These are phyloP conservation scores for Crassisporium funariophilum DNA, from an alignment of 768 basidiomycete genomes.

Conservation along the genomic window DNA sequence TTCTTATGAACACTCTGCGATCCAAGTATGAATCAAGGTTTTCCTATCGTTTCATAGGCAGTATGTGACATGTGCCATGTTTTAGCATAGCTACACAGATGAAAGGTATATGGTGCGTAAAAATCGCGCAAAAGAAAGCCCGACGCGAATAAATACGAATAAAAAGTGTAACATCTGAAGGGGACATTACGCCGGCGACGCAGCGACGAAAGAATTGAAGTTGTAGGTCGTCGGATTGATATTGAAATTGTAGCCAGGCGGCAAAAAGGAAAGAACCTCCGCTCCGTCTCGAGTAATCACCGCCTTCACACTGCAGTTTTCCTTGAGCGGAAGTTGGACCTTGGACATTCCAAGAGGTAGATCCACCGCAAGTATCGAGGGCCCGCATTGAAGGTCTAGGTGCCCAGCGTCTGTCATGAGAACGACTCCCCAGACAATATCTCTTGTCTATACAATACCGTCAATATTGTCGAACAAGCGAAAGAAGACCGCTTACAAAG, in stretches of 20 bases:
- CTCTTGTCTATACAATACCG: slow-evolving; percentile 43
- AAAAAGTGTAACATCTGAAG: no score
- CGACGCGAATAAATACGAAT: no score
- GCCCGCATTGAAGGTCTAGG: slow-evolving; percentile 43
- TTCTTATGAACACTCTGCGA: no score
- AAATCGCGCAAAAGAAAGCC: slow-evolving; percentile 6
- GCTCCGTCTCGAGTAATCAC: slow-evolving; percentile 33
- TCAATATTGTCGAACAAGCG: background rate
- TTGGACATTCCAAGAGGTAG: slow-evolving; percentile 50
- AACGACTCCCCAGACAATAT: slow-evolving; percentile 58
- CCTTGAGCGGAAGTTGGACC: slow-evolving; percentile 42
- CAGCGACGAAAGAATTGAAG: slow-evolving; percentile 61
- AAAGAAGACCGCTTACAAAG: slow-evolving; percentile 37
- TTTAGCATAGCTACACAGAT: no score
- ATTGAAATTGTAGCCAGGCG: slow-evolving; percentile 45
- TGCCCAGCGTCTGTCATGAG: slow-evolving; percentile 45
- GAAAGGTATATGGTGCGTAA: no score
- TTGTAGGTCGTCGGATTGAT: slow-evolving; percentile 53
- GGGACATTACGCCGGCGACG: slow-evolving; percentile 25
- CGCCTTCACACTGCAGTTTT: slow-evolving; percentile 21
- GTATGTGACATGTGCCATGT: no score
- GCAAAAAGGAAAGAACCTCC: slow-evolving; percentile 37
- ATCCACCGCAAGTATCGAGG: slow-evolving; percentile 23
- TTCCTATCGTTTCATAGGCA: no score
- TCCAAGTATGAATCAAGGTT: no score